Conservation (phyloP, 768 basidiomycete genomes). For the Flagelloscypha sp. region DNA sequence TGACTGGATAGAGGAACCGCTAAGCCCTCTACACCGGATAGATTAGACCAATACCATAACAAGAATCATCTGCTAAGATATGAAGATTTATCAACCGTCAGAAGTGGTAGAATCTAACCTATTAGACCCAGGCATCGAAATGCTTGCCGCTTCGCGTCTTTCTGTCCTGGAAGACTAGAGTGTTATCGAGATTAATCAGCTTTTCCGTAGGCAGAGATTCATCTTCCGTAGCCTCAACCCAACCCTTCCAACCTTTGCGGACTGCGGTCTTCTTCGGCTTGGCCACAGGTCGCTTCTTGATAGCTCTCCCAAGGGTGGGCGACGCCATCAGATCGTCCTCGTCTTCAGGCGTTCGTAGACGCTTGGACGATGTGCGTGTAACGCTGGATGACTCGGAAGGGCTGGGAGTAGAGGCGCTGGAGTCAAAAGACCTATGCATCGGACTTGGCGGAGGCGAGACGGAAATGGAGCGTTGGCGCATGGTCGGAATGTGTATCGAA, state of each 20-base stretch:
- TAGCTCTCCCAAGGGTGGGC: conserved; percentile 15
- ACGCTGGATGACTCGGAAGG: conserved; percentile 67
- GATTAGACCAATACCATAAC: too few relatives aligned
- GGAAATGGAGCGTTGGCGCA: conserved; percentile 64
- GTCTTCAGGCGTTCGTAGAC: conserved; percentile 68
- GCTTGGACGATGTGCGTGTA: conserved; percentile 73
- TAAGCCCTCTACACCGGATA: too few relatives aligned
- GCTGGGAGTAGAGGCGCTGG: conserved; percentile 71
- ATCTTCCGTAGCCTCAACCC: conserved; percentile 75
- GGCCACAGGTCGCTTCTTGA: conserved; percentile 26
- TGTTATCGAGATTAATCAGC: conserved; percentile 72
- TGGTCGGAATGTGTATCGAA: conserved; percentile 60
- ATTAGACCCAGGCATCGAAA: conserved; percentile 82
- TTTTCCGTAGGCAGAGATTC: conserved; percentile 57
- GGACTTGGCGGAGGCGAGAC: conserved; percentile 63
- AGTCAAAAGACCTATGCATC: conserved; percentile 28
- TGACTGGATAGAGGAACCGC: too few relatives aligned
- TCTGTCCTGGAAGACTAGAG: conserved; percentile 61
- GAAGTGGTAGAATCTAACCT: too few relatives aligned
- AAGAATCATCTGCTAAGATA: too few relatives aligned
- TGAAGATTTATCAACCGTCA: too few relatives aligned
- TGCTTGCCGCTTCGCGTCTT: conserved; percentile 79
- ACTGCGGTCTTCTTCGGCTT: conserved; percentile 56
- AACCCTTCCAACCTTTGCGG: conserved; percentile 85
- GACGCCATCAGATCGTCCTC: conserved; percentile 30